Evolutionary conservation across 768 basidiomycete species (phyloP), one percentile per base, ranked within the genome.

Genomic region (Cubamyces sp.): DNA sequence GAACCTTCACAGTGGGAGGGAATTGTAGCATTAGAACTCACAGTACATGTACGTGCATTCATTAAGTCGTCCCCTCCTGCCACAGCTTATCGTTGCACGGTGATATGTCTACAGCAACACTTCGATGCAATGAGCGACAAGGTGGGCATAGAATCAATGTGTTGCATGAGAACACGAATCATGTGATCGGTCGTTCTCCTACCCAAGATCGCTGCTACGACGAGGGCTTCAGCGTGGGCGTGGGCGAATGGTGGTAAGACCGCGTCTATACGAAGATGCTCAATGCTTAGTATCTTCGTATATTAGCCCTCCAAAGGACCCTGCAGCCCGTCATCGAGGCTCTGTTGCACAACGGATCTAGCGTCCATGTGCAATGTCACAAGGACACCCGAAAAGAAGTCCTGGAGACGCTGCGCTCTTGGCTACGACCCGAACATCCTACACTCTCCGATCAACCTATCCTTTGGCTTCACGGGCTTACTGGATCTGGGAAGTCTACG

Each of bases 401-500:
- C 11, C n/a, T 53, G n/a, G 51, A 34, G 19, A 53, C 51, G 2
- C 19, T 53, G n/a, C 41, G 41, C 21, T 8, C 51, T 3, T 53
- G 51, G 51, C 30, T 53, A 5, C 30, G n/a, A 53, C 51, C 51
- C 4, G 37, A 40, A 6, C n/a, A 53, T 21, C 34, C 18, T 5
- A 18, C 19, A 19, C 37, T 53, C 12, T 14, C 51, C 18, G 18
- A 39, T 19, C 37, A 39, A 23, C 37, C 34, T 16, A 34, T 65
- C 40, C 43, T 49, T 34, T 65, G 64, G 64, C n/a, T 65, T 18
- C 47, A 62, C 25, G 61, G 62, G 7, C 19, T 63, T 47, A 62
- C 61, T 1, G 64, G 64, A 12, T 46, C 49, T 28, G 64, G 64
- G 14, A 65, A 65, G 40, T 45, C 62, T 8, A 64, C 61, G 3